A percentile compares a stretch with the other conserved stretches of the same genome.
Conservation (phyloP, 2,329 filamentous ascomycete species). For the Cylindrodendrum hubeiense region DNA sequence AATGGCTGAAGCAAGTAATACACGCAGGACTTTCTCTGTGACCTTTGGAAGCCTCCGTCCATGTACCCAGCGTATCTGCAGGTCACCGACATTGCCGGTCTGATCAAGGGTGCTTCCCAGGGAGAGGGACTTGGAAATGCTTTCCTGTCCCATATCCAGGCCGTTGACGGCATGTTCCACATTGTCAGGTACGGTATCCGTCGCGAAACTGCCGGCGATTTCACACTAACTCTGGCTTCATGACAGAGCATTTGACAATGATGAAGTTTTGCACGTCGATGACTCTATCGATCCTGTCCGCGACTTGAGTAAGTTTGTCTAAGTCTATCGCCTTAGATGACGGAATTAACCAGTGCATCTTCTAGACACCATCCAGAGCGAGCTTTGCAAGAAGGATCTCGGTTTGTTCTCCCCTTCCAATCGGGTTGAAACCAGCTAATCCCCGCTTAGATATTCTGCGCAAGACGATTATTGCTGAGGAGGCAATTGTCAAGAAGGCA, state of each 20-base stretch:
- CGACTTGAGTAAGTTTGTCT: conserved; percentile 52
- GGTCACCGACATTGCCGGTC: conserved; percentile 59
- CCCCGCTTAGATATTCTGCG: conserved; percentile 50
- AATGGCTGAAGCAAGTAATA: conserved; percentile 19
- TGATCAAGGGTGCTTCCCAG: conserved; percentile 59
- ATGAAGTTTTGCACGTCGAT: conserved; percentile 60
- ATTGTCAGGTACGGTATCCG: conserved; percentile 51
- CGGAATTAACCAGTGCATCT: conserved; percentile 5
- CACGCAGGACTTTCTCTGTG: conserved; percentile 57
- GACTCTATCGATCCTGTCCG: conserved; percentile 59
- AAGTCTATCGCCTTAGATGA: not conserved
- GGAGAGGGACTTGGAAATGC: conserved; percentile 60
- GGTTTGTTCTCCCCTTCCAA: conserved; percentile 14
- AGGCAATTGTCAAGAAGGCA: conserved; percentile 55
- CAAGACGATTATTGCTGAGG: conserved; percentile 55
- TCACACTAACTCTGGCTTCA: conserved; percentile 10
- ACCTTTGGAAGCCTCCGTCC: conserved; percentile 59
- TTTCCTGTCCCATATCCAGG: conserved; percentile 60
- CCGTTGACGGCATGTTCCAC: conserved; percentile 60
- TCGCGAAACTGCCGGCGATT: not conserved
- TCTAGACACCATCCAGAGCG: conserved; percentile 43
- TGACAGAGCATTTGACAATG: conserved; percentile 57
- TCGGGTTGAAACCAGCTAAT: not conserved
- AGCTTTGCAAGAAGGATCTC: conserved; percentile 54
- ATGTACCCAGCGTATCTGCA: conserved; percentile 59